phyloP scores from a whole-genome alignment of 2,329 filamentous ascomycete species.

The Paradendryphiella salina region DNA sequence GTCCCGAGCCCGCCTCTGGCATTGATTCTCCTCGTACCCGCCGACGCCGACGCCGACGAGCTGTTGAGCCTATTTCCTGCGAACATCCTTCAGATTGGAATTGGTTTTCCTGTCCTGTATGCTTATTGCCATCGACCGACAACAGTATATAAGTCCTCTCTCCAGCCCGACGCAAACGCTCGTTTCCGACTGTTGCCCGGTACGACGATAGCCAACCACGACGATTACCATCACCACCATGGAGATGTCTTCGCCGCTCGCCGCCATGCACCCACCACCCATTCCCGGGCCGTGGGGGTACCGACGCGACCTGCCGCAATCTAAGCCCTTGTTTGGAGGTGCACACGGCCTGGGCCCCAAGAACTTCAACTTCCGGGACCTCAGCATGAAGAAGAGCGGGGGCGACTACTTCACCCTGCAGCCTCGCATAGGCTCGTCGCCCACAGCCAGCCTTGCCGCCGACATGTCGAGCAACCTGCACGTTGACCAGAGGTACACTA shows the following conservation, averaged over 20 bases:
- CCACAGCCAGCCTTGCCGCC: constrained; percentile 84
- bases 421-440: constrained; percentile 80
- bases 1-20: constrained; percentile 28
- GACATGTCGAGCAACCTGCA: constrained; percentile 97
- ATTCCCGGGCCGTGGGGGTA: constrained; percentile 67
- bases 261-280: constrained; percentile 81
- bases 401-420: constrained; percentile 83
- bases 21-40: constrained; percentile 7
- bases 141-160: constrained; percentile 18
- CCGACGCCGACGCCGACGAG: not conserved
- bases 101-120: constrained; percentile 47
- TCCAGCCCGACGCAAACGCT: constrained; percentile 20
- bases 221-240: constrained; percentile 59
- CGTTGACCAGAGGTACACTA: constrained; percentile 81
- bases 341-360: constrained; percentile 60
- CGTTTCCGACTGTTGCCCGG: constrained; percentile 46
- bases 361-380: constrained; percentile 74
- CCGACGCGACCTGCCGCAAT: constrained; percentile 58
- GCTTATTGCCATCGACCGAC: constrained; percentile 36
- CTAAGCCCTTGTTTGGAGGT: constrained; percentile 58
- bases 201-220: constrained; percentile 54
- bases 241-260: constrained; percentile 92
- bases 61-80: constrained; percentile 29
- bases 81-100: constrained; percentile 47
- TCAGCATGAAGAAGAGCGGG: constrained; percentile 70